These are phyloP conservation scores for Echinosophora koreensis DNA, from an alignment of 306 rosid genomes.

Conservation along the genomic window DNA sequence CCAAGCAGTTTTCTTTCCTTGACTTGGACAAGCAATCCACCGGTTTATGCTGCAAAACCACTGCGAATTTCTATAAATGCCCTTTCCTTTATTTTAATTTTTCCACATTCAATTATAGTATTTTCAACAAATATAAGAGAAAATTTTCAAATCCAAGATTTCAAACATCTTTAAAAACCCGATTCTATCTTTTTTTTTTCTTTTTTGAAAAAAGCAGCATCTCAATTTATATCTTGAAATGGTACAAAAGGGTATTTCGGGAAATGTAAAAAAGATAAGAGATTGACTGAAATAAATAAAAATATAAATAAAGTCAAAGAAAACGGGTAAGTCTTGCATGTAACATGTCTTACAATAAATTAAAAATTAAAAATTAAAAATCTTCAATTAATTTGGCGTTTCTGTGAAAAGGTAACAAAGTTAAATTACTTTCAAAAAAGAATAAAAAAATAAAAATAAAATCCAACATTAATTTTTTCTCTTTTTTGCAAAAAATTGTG, in stretches of 20 bases:
- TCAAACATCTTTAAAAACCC: slow-evolving; percentile 17
- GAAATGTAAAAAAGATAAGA: slow-evolving; percentile 26
- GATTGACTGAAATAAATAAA: slow-evolving; percentile 38
- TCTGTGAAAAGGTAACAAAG: slow-evolving; percentile 41
- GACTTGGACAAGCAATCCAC: slow-evolving; percentile 68
- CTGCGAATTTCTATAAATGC: slow-evolving; percentile 39
- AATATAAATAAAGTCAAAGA: slow-evolving; percentile 54
- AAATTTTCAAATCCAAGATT: neutral
- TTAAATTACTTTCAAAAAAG: slow-evolving; percentile 23
- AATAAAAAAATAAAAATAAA: slow-evolving; percentile 23
- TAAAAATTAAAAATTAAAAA: slow-evolving; percentile 41
- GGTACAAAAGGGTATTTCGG: slow-evolving; percentile 49
- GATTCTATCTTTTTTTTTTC: slow-evolving; percentile 23
- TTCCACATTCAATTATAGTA: neutral
- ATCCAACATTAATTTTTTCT: neutral
- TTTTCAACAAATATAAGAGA: neutral
- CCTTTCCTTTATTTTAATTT: slow-evolving; percentile 41
- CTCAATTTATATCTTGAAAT: slow-evolving; percentile 16
- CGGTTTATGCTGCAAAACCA: slow-evolving; percentile 58
- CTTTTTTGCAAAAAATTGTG: neutral
- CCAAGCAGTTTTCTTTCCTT: slow-evolving; percentile 77
- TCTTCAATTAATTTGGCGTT: slow-evolving; percentile 46
- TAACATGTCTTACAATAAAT: slow-evolving; percentile 57
- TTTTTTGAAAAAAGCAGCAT: slow-evolving; percentile 8
- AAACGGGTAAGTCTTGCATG: slow-evolving; percentile 71